Conservation (phyloP, 2,329 filamentous ascomycete species). For the Arthrobotrys sphaeroides region DNA sequence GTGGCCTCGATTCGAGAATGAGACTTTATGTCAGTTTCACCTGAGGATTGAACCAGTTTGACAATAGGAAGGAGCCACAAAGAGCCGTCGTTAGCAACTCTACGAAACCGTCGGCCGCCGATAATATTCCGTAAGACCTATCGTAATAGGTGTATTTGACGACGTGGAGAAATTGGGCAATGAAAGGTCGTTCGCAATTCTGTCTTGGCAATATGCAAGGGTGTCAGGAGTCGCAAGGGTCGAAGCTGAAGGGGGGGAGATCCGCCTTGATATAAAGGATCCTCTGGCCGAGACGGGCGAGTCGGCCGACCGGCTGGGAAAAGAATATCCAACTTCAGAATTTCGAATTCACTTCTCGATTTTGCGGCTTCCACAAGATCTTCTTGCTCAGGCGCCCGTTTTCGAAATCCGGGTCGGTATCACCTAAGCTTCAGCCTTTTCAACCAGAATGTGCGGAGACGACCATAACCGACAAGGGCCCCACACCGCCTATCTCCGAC, state of each 20-base stretch:
- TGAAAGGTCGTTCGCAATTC: constrained; percentile 52
- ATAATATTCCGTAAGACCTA: constrained; percentile 31
- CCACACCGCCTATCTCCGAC: constrained; percentile 46
- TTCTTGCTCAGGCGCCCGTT: constrained; percentile 4
- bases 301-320: constrained; percentile 8
- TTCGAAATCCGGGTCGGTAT: constrained; percentile 8
- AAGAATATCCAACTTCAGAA: background rate
- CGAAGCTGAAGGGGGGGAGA: constrained; percentile 34
- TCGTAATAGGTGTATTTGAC: constrained; percentile 42
- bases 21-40: constrained; percentile 32
- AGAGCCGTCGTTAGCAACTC: constrained; percentile 20
- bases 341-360: background rate
- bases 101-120: constrained; percentile 29
- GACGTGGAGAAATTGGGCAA: constrained; percentile 38
- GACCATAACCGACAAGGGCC: constrained; percentile 47
- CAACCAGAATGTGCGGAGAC: constrained; percentile 42
- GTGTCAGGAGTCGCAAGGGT: constrained; percentile 14
- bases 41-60: constrained; percentile 21
- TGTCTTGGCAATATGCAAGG: constrained; percentile 49
- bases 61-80: constrained; percentile 31
- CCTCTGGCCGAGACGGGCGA: constrained; percentile 22
- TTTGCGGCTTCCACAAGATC: constrained; percentile 2
- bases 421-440: constrained; percentile 41
- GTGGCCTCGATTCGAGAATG: constrained; percentile 12
- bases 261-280: constrained; percentile 44